phyloP scores from a whole-genome alignment of 305 asterid genomes.

The Stenogyne calaminthoides region DNA sequence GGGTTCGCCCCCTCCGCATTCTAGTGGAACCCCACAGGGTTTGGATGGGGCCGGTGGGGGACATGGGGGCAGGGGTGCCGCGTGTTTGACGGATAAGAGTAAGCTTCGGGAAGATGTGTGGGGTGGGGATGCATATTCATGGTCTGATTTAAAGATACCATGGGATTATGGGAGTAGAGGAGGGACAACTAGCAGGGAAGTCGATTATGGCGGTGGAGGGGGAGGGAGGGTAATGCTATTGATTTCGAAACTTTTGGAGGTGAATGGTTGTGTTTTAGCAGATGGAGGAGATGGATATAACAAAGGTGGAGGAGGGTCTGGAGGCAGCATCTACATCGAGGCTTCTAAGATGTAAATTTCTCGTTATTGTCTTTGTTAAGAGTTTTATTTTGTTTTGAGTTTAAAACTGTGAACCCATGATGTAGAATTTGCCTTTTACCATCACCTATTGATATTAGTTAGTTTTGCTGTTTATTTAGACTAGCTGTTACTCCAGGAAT shows the following conservation, averaged over 20 bases:
- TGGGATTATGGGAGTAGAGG: slow-evolving; percentile 78
- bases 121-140: slow-evolving; percentile 87
- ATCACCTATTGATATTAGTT: neutral
- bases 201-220: slow-evolving; percentile 88
- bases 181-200: slow-evolving; percentile 65
- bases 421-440: neutral
- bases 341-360: slow-evolving; percentile 62
- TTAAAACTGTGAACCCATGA: neutral
- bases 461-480: neutral
- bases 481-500: slow-evolving; percentile 9
- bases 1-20: slow-evolving; percentile 71
- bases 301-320: slow-evolving; percentile 90
- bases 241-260: slow-evolving; percentile 47
- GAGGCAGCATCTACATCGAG: slow-evolving; percentile 75
- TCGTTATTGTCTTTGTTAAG: slow-evolving; percentile 18
- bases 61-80: slow-evolving; percentile 82
- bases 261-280: slow-evolving; percentile 71
- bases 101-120: slow-evolving; percentile 75
- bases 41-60: slow-evolving; percentile 85
- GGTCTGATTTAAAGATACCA: slow-evolving; percentile 62
- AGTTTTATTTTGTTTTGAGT: slow-evolving; percentile 1
- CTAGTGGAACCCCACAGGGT: slow-evolving; percentile 82
- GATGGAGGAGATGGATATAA: slow-evolving; percentile 80
- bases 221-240: slow-evolving; percentile 67
- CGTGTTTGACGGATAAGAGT: slow-evolving; percentile 60